phyloP scores from a whole-genome alignment of 2,329 filamentous ascomycete genomes.

The Fusarium sp. region DNA sequence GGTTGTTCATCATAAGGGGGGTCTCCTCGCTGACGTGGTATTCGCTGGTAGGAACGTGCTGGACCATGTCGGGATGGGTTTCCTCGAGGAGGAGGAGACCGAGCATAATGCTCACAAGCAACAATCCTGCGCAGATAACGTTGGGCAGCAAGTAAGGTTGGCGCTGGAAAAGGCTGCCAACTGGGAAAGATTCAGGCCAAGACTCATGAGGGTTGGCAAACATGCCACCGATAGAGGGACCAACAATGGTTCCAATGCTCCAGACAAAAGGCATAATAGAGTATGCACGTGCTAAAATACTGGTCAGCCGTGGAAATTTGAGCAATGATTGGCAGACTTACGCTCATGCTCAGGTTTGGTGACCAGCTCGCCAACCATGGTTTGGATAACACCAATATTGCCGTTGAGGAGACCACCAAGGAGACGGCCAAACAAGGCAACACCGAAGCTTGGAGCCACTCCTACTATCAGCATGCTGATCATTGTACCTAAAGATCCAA shows the following conservation, averaged over 20 bases:
- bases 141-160: conserved; percentile 93
- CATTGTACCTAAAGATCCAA: conserved; percentile 84
- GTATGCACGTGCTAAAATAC: conserved; percentile 74
- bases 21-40: conserved; percentile 71
- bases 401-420: conserved; percentile 87
- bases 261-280: conserved; percentile 95
- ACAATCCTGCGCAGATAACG: conserved; percentile 78
- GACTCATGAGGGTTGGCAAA: conserved; percentile 80
- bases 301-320: not conserved
- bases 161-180: conserved; percentile 72
- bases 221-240: conserved; percentile 85
- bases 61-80: conserved; percentile 83
- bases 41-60: conserved; percentile 55
- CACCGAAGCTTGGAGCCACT: conserved; percentile 82
- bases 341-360: conserved; percentile 85
- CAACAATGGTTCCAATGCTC: conserved; percentile 88
- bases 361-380: conserved; percentile 90
- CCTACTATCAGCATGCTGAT: conserved; percentile 84
- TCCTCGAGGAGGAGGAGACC: conserved; percentile 86
- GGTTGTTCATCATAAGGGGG: conserved; percentile 77
- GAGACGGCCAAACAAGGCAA: conserved; percentile 78
- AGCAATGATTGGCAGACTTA: conserved; percentile 56
- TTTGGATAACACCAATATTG: conserved; percentile 90
- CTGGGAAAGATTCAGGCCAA: conserved; percentile 75
- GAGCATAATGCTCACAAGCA: conserved; percentile 79